phyloP scores from a whole-genome alignment of 2,329 filamentous ascomycete species.

The Xylariaceae sp. region DNA sequence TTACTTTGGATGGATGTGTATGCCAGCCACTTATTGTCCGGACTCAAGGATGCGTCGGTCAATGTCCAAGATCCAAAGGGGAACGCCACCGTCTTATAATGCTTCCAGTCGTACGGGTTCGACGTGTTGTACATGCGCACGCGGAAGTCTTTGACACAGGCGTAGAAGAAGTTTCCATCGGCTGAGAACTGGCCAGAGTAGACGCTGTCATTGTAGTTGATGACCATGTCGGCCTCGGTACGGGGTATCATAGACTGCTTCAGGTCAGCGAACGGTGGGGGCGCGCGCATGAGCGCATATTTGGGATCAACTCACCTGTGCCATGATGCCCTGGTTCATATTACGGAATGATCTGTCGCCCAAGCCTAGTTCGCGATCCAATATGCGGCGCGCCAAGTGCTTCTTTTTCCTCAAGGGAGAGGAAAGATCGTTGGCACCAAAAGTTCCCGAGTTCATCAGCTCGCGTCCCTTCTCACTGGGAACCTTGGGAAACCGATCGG shows the following conservation, averaged over 20 bases:
- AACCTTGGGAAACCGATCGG: constrained; percentile 69
- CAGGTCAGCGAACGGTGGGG: constrained; percentile 15
- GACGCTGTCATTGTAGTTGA: constrained; percentile 79
- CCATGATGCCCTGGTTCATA: constrained; percentile 60
- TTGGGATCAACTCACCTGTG: constrained; percentile 47
- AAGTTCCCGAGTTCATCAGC: constrained; percentile 76
- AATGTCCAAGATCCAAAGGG: constrained; percentile 92
- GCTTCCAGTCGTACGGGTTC: constrained; percentile 90
- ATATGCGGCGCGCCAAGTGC: constrained; percentile 62
- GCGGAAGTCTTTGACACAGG: constrained; percentile 84
- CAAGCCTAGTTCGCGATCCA: constrained; percentile 78
- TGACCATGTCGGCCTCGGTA: constrained; percentile 73
- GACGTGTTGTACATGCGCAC: constrained; percentile 97
- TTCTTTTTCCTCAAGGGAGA: constrained; percentile 49
- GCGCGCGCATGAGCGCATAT: not conserved
- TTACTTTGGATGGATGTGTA: constrained; percentile 83
- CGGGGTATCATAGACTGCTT: constrained; percentile 68
- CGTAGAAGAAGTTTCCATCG: constrained; percentile 96
- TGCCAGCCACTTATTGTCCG: constrained; percentile 85
- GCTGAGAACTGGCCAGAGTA: constrained; percentile 97
- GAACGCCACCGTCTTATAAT: constrained; percentile 86
- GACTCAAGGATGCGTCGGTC: constrained; percentile 85
- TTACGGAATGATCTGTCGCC: constrained; percentile 54
- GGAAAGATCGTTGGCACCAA: constrained; percentile 59
- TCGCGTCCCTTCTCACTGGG: constrained; percentile 71